Evolutionary conservation across 176 grass and related monocot genomes (phyloP).

Genomic region (Panicum miliaceum): DNA sequence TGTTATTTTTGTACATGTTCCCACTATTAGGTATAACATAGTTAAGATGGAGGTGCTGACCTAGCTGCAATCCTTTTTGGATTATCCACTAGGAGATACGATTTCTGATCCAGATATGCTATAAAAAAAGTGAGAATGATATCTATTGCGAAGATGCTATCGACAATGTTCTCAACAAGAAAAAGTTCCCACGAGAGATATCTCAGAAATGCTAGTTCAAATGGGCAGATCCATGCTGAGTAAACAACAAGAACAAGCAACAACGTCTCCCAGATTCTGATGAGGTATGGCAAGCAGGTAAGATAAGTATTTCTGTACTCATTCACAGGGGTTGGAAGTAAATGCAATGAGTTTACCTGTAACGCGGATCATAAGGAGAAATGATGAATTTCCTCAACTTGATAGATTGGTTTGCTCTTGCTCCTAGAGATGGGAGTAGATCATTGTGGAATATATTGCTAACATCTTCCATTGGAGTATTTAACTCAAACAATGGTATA

Average conservation of each 20-base stretch:
- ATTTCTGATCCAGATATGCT: conserved; percentile 65
- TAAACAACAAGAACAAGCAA: conserved; percentile 79
- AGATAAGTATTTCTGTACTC: conserved; percentile 1
- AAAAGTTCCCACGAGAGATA: conserved; percentile 56
- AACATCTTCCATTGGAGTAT: conserved; percentile 48
- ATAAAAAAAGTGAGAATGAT: conserved; percentile 84
- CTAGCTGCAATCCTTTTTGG: conserved; percentile 74
- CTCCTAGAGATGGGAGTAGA: conserved; percentile 75
- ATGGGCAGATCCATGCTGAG: conserved; percentile 87
- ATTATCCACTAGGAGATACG: conserved; percentile 71
- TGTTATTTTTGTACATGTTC: conserved; percentile 8
- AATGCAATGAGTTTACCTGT: conserved; percentile 62
- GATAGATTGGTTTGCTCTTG: conserved; percentile 59
- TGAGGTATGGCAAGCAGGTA: conserved; percentile 27
- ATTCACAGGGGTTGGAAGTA: conserved; percentile 22
- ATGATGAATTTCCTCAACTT: conserved; percentile 75
- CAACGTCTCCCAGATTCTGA: conserved; percentile 77
- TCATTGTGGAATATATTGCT: conserved; percentile 58
- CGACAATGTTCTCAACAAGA: conserved; percentile 63
- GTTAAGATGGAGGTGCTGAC: conserved; percentile 42
- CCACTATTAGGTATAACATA: neutral
- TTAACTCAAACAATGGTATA: conserved; percentile 20
- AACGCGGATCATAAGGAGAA: conserved; percentile 72
- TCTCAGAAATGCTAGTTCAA: conserved; percentile 77
- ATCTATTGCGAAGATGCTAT: conserved; percentile 82